phyloP scores from a whole-genome alignment of 2,329 filamentous ascomycete species.

The Hyphodiscus sp. region DNA sequence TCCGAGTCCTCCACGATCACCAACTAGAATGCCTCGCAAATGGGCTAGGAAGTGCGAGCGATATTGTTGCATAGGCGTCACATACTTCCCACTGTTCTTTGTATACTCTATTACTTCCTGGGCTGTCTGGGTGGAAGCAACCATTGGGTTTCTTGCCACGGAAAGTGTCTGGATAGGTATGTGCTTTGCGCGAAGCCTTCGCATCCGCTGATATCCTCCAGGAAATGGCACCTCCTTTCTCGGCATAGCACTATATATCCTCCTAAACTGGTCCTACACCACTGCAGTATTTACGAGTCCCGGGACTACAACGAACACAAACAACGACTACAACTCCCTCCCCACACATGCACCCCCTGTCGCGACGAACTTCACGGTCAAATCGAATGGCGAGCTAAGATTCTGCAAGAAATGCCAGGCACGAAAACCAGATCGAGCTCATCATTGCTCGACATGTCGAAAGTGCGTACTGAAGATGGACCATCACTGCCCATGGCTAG shows the following conservation, averaged over 20 bases:
- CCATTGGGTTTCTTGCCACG: constrained; percentile 55
- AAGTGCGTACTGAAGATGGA: constrained; percentile 99
- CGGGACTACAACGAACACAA: constrained; percentile 57
- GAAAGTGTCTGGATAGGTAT: constrained; percentile 52
- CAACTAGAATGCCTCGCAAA: constrained; percentile 44
- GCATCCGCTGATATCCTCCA: constrained; percentile 28
- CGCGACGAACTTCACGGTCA: constrained; percentile 81
- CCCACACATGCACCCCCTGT: constrained; percentile 60
- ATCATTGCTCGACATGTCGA: constrained; percentile 93
- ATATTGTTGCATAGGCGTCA: constrained; percentile 70
- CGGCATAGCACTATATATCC: constrained; percentile 64
- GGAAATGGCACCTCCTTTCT: constrained; percentile 52
- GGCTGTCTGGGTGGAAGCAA: constrained; percentile 82
- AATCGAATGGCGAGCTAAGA: constrained; percentile 76
- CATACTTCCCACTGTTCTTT: constrained; percentile 82
- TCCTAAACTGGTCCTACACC: constrained; percentile 86
- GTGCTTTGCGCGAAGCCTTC: constrained; percentile 14
- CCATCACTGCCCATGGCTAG: constrained; percentile 97
- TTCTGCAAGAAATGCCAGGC: constrained; percentile 98
- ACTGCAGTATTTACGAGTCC: constrained; percentile 89
- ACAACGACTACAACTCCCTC: constrained; percentile 69
- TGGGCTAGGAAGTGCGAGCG: constrained; percentile 72
- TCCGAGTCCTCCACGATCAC: constrained; percentile 30
- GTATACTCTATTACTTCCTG: constrained; percentile 88
- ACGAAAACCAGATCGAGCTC: constrained; percentile 88